These are phyloP conservation scores for Hyaloperonospora brassicae DNA, from an alignment of 352 stramenopile species.

Conservation along the genomic window DNA sequence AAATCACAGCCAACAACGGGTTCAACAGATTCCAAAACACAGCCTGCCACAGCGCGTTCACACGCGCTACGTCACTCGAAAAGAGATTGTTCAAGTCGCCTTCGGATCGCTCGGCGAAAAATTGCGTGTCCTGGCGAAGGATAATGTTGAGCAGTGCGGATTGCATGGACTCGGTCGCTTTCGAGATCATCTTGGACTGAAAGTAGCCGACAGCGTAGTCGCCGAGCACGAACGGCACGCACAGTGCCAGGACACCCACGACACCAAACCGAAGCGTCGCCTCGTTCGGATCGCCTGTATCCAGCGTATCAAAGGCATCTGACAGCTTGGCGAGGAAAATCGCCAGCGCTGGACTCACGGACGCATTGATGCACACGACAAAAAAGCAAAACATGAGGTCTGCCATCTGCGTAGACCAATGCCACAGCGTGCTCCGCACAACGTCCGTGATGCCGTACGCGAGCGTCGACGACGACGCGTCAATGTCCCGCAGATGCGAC, in stretches of 20 bases:
- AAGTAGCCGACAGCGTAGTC: conserved; percentile 84
- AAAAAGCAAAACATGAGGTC: conserved; percentile 71
- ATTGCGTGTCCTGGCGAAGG: conserved; percentile 65
- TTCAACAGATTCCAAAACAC: conserved; percentile 87
- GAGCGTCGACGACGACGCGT: conserved; percentile 64
- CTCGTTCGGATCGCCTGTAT: conserved; percentile 34
- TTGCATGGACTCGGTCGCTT: conserved; percentile 76
- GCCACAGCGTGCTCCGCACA: conserved; percentile 65
- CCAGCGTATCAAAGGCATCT: conserved; percentile 54
- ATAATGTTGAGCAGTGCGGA: conserved; percentile 70
- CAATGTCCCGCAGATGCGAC: conserved; percentile 74
- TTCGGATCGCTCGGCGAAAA: conserved; percentile 80
- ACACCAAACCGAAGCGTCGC: conserved; percentile 59
- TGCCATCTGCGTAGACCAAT: conserved; percentile 80
- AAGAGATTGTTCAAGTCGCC: conserved; percentile 87
- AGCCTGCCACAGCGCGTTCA: conserved; percentile 80
- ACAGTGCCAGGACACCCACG: conserved; percentile 62
- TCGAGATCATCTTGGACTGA: conserved; percentile 88
- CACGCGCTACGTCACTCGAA: conserved; percentile 75
- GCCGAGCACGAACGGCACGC: conserved; percentile 78
- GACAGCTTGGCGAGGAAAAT: conserved; percentile 71
- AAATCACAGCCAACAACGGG: conserved; percentile 65
- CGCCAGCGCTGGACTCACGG: conserved; percentile 69
- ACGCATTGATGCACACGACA: conserved; percentile 76
- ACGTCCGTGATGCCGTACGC: conserved; percentile 73